Percentiles rank a stretch among this genome's conserved stretches.
These are phyloP conservation scores for Candida tetrigidarum DNA, from an alignment of 1,139 yeast genomes.

Conservation along the genomic window DNA sequence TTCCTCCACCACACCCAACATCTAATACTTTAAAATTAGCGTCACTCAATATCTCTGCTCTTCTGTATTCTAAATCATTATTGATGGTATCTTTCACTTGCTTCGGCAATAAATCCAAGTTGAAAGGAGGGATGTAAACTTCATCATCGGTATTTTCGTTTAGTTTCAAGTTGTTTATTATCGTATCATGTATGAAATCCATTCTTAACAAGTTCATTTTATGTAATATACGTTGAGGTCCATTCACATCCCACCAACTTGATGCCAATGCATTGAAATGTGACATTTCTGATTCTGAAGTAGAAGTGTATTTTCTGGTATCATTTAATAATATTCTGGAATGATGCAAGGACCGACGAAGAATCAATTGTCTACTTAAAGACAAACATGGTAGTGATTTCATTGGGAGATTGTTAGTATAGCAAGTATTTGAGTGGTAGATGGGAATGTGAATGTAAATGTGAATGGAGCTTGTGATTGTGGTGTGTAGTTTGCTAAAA, in stretches of 20 bases:
- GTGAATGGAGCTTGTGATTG: not conserved
- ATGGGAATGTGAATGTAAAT: no score
- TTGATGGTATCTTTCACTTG: slow-evolving; percentile 51
- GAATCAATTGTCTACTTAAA: slow-evolving; percentile 2
- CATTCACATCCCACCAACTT: slow-evolving; percentile 96
- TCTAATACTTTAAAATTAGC: slow-evolving; percentile 64
- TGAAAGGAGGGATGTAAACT: slow-evolving; percentile 80
- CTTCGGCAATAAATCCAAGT: slow-evolving; percentile 64
- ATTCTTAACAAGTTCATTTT: slow-evolving; percentile 90
- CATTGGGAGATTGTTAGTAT: no score
- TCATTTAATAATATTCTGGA: slow-evolving; percentile 1
- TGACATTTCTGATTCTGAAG: slow-evolving; percentile 54
- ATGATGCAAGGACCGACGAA: slow-evolving; percentile 7
- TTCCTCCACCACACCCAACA: slow-evolving; percentile 98
- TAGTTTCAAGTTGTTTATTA: slow-evolving; percentile 50
- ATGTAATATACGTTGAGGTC: slow-evolving; percentile 91
- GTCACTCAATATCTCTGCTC: slow-evolving; percentile 40
- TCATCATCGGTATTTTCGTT: slow-evolving; percentile 50
- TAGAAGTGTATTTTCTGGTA: slow-evolving; percentile 11
- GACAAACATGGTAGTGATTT: slow-evolving; percentile 1
- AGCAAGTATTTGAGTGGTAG: no score
- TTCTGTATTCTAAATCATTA: slow-evolving; percentile 49
- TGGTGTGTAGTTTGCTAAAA: not conserved
- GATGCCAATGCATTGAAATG: slow-evolving; percentile 89
- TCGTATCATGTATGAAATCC: slow-evolving; percentile 77